Base-by-base conservation (phyloP, 352 stramenopile species). In the Phytophthora cryptogea region DNA sequence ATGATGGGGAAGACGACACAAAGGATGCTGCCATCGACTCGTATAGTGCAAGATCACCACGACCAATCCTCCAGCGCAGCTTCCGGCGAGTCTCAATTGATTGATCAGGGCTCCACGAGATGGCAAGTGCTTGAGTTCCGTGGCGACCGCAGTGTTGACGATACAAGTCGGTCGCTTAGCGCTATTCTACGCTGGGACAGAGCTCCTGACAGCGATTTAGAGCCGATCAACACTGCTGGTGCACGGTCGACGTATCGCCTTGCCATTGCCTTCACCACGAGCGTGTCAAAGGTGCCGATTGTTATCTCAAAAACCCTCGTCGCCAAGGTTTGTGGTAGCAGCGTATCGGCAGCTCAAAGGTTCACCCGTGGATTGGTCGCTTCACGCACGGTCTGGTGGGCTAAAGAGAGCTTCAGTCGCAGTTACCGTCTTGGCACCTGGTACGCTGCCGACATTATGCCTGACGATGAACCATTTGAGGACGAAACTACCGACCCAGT, bases 381-480 rank as follows among this genome's bases (percentile, higher is more conserved):
- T 7, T 72, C 78, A 3, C 58, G 81, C 5, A 91, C 70, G 1
- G 72, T 74, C 14, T 94, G 83, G 86, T 94, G 86, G 86, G 83
- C 80, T 0, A 75, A 81, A n/a, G 86, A 94, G 54, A 88, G 78
- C 20, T 91, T 76, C 48, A 92, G 83, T 50, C 70, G 86, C 11
- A 82, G 72, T 50, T 91, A 88, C 51, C 76, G 83, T 1, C 55
- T 93, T 7, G 86, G 86, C 2, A 88, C 83, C 1, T 95, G 83
- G 86, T 95, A 89, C 46, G 72, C 68, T 0, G 72, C 72, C 0
- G 80, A 90, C n/a, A 63, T 88, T 4, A 51, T 63, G 13, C 10
- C 55, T 8, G 48, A 68, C n/a, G 33, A 66, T 11, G 32, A 14
- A 8, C 14, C 40, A 28, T 41, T 27, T 32, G 27, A 63, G 6